Percentiles rank a stretch among this genome's conserved stretches.
phyloP scores from a whole-genome alignment of 768 basidiomycete species.

The Candolleomyces efflorescens region DNA sequence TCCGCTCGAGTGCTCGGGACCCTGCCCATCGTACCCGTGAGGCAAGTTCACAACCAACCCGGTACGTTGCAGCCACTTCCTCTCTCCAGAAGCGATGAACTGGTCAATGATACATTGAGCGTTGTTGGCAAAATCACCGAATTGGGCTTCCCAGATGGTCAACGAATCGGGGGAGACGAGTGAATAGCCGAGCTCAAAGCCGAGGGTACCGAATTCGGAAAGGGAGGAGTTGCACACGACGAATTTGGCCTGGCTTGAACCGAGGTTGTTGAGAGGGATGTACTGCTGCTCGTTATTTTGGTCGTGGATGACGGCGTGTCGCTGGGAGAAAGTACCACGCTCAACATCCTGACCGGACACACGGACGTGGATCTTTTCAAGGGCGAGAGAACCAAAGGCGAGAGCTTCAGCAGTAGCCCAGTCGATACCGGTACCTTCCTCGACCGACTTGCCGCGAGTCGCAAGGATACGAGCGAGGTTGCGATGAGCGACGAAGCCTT shows the following conservation, averaged over 20 bases:
- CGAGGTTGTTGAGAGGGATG: conserved; percentile 84
- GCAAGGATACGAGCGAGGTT: conserved; percentile 92
- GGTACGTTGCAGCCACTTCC: conserved; percentile 95
- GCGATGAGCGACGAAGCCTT: conserved; percentile 82
- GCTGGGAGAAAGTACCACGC: conserved; percentile 97
- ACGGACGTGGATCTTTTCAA: conserved; percentile 92
- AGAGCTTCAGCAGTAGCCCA: conserved; percentile 99
- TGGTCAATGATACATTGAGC: conserved; percentile 99
- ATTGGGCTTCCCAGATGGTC: conserved; percentile 98
- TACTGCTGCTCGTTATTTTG: conserved; percentile 91
- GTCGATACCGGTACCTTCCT: conserved; percentile 90
- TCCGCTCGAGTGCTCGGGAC: conserved; percentile 96
- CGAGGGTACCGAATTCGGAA: conserved; percentile 91
- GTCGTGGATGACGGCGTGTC: conserved; percentile 96
- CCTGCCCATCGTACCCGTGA: conserved; percentile 98
- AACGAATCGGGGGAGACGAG: conserved; percentile 91
- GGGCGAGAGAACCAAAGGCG: conserved; percentile 88
- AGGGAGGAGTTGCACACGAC: conserved; percentile 96
- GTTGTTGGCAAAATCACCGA: conserved; percentile 97
- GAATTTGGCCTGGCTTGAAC: conserved; percentile 85
- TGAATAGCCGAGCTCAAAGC: conserved; percentile 98
- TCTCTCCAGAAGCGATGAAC: conserved; percentile 95
- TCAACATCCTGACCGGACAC: conserved; percentile 98
- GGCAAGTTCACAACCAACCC: conserved; percentile 87
- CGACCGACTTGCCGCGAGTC: conserved; percentile 84